Percentiles rank a stretch among this genome's conserved stretches.
Evolutionary conservation across 176 grass and related monocot genomes (phyloP).

Genomic region (Carex cristatella): DNA sequence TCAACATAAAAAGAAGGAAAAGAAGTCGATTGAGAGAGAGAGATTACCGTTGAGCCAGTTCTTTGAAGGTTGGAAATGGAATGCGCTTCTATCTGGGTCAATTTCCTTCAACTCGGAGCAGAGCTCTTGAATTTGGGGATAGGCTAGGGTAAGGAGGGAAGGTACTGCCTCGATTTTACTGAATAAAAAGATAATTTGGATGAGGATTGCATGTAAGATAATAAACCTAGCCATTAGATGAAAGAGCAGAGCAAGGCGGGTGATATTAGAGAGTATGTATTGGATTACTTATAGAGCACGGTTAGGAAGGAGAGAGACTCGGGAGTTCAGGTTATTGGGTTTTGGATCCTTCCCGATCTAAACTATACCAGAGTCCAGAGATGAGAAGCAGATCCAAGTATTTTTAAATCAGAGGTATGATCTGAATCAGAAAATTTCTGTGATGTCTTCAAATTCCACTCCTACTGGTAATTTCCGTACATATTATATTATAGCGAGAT

Average conservation of each 20-base stretch:
- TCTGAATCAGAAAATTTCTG: neutral
- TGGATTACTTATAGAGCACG: neutral
- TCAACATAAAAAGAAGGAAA: neutral
- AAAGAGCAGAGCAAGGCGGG: neutral
- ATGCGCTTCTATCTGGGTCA: slow-evolving; percentile 47
- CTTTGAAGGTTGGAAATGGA: slow-evolving; percentile 80
- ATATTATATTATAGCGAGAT: neutral
- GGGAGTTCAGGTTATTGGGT: neutral
- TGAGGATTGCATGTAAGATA: neutral
- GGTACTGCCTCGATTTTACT: neutral
- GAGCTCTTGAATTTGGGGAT: neutral
- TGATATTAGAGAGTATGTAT: neutral
- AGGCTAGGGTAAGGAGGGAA: neutral
- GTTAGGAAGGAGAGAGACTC: neutral
- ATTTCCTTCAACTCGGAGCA: neutral
- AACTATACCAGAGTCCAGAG: neutral
- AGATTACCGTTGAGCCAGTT: slow-evolving; percentile 78
- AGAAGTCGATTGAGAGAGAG: neutral
- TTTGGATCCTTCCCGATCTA: neutral
- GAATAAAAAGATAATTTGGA: slow-evolving; percentile 4
- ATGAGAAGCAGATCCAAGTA: neutral
- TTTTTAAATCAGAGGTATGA: neutral
- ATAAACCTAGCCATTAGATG: neutral
- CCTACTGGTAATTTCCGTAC: neutral
- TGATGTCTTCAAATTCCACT: neutral